These are phyloP conservation scores for Alternaria brassicae DNA, from an alignment of 2,329 filamentous ascomycete species.

Conservation along the genomic window DNA sequence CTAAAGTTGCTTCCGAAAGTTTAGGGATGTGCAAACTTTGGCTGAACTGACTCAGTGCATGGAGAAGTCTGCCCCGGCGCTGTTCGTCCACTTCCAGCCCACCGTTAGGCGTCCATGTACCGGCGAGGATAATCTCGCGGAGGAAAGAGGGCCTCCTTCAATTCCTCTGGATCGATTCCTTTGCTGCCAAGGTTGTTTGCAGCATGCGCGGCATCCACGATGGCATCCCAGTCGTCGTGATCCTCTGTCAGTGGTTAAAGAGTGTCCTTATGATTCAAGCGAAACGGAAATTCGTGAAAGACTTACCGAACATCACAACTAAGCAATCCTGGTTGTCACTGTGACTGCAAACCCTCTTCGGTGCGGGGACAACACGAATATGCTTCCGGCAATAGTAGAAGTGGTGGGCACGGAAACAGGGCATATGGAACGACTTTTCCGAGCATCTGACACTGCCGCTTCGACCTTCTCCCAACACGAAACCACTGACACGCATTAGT, in stretches of 20 bases:
- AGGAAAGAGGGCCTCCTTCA: conserved; percentile 1
- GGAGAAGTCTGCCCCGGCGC: background rate
- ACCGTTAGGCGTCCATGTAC: background rate
- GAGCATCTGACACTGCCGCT: background rate
- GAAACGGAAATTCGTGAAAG: background rate
- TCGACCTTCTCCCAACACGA: background rate
- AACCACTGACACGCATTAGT: background rate
- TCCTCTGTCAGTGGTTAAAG: conserved; percentile 2
- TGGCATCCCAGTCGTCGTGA: conserved; percentile 1
- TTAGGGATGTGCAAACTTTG: no score
- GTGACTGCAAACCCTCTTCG: background rate
- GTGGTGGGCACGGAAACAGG: conserved; percentile 11
- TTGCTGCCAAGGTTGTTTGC: conserved; percentile 1
- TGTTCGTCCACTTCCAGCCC: background rate
- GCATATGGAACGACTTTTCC: background rate
- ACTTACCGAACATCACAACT: conserved; percentile 5
- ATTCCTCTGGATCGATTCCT: background rate
- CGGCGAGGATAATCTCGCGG: background rate
- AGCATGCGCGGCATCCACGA: background rate
- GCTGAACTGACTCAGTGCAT: background rate
- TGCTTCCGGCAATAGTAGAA: conserved; percentile 13
- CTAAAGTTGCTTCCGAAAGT: no score
- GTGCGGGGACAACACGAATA: conserved; percentile 3
- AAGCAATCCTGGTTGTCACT: background rate
- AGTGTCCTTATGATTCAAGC: background rate